These are phyloP conservation scores for Ogataea allantospora DNA, from an alignment of 805 yeast genomes.

Conservation along the genomic window DNA sequence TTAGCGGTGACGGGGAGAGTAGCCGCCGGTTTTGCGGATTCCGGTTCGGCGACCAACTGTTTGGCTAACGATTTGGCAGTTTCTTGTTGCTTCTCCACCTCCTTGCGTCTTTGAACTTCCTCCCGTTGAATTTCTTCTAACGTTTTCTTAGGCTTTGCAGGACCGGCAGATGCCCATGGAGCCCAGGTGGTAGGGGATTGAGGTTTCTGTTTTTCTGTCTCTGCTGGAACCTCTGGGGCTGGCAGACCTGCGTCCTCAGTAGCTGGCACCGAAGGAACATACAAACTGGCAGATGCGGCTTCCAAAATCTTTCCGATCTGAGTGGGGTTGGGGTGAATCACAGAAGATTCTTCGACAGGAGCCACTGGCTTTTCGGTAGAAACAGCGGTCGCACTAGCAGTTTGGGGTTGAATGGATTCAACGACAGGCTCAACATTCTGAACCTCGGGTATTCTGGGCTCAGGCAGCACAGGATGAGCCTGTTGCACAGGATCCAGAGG, in stretches of 20 bases:
- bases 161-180: slow-evolving; percentile 21
- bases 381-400: not conserved
- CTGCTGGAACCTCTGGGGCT: slow-evolving; percentile 1
- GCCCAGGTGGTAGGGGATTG: slow-evolving; percentile 43
- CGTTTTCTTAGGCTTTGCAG: slow-evolving; percentile 44
- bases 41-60: slow-evolving; percentile 20
- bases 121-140: slow-evolving; percentile 63
- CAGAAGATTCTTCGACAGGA: not conserved
- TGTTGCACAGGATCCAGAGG: slow-evolving; percentile 44
- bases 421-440: not conserved
- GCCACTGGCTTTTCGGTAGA: not conserved
- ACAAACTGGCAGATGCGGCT: not conserved
- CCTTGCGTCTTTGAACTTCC: slow-evolving; percentile 35
- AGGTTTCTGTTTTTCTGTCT: slow-evolving; percentile 16
- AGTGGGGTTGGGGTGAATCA: not conserved
- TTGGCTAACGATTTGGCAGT: slow-evolving; percentile 25
- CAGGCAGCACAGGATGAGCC: slow-evolving; percentile 16
- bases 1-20: slow-evolving; percentile 42
- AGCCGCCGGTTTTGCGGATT: slow-evolving; percentile 15
- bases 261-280: not conserved
- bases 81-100: slow-evolving; percentile 23
- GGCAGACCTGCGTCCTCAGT: slow-evolving; percentile 2
- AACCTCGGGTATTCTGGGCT: not conserved
- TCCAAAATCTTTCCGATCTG: not conserved
- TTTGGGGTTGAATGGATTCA: not conserved